phyloP scores from a whole-genome alignment of 257 asterid species.

The Paulownia fortunei region DNA sequence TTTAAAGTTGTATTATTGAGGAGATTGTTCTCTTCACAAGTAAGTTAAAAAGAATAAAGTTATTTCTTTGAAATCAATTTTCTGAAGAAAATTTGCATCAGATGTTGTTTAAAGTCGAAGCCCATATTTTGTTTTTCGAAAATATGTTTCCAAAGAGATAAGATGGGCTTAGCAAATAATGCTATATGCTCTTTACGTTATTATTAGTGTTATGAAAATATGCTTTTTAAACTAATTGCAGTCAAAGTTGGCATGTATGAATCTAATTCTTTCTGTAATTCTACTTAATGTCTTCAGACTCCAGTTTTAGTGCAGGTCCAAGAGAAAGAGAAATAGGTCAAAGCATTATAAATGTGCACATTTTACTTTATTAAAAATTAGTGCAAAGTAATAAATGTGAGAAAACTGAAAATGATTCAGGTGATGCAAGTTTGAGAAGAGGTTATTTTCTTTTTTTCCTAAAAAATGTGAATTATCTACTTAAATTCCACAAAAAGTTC shows the following conservation, averaged over 20 bases:
- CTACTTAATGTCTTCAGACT: not conserved
- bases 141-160: not conserved
- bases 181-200: not conserved
- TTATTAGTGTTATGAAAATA: not conserved
- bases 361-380: not conserved
- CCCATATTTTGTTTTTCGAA: not conserved
- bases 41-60: too few relatives aligned
- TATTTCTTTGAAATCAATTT: too few relatives aligned
- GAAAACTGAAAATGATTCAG: not conserved
- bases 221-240: not conserved
- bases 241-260: not conserved
- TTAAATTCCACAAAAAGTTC: too few relatives aligned
- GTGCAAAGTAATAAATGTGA: not conserved
- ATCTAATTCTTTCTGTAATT: not conserved
- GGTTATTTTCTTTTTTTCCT: too few relatives aligned
- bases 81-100: not conserved
- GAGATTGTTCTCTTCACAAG: too few relatives aligned
- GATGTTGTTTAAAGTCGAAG: not conserved
- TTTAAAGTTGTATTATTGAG: not conserved
- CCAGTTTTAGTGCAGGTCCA: not conserved
- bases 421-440: not conserved
- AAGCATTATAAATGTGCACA: not conserved
- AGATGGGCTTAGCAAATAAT: not conserved
- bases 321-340: slow-evolving; percentile 7
- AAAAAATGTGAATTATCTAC: too few relatives aligned